A percentile compares a stretch with the other conserved stretches of the same genome.
Evolutionary conservation across 2,329 filamentous ascomycete genomes (phyloP).

Genomic region (Magnaporthiopsis incrustans): DNA sequence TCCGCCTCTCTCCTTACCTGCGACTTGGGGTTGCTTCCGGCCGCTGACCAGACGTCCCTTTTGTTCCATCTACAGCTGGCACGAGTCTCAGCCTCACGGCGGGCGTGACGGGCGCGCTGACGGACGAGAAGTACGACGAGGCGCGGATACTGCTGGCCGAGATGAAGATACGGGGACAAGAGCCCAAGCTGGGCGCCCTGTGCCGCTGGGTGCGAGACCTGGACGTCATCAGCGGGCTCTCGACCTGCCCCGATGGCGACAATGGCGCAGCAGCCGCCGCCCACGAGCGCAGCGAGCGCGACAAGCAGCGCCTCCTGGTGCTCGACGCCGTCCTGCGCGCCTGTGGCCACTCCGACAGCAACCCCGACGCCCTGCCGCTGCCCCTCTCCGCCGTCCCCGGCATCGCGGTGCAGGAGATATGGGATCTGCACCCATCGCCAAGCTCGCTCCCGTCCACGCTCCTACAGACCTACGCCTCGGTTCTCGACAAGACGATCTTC

Average conservation of each 20-base stretch:
- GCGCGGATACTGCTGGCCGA: slow-evolving; percentile 58
- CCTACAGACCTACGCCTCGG: slow-evolving; percentile 44
- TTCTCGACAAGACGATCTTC: slow-evolving; percentile 50
- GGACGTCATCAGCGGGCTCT: slow-evolving; percentile 59
- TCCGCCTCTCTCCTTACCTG: not conserved
- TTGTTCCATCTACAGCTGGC: slow-evolving; percentile 15
- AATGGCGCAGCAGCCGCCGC: slow-evolving; percentile 15
- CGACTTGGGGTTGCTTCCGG: not conserved
- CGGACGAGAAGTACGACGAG: slow-evolving; percentile 58
- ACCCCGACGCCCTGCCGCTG: slow-evolving; percentile 23
- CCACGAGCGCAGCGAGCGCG: slow-evolving; percentile 31
- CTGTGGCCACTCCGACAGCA: slow-evolving; percentile 51
- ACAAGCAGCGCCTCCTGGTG: slow-evolving; percentile 49
- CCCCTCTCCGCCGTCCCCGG: slow-evolving; percentile 25
- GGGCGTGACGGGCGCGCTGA: slow-evolving; percentile 56
- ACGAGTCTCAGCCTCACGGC: slow-evolving; percentile 57
- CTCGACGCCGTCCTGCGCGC: slow-evolving; percentile 58
- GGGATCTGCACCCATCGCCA: slow-evolving; percentile 44
- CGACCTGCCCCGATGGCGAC: slow-evolving; percentile 41
- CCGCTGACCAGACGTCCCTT: not conserved
- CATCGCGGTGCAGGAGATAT: slow-evolving; percentile 51
- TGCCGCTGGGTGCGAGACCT: slow-evolving; percentile 67
- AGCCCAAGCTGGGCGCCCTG: slow-evolving; percentile 59
- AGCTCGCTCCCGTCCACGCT: slow-evolving; percentile 15
- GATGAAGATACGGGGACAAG: slow-evolving; percentile 59